Evolutionary conservation across 1,284 basidiomycete species (phyloP), one percentile per base, ranked within the genome.

Genomic region (Puccinia triticina): DNA sequence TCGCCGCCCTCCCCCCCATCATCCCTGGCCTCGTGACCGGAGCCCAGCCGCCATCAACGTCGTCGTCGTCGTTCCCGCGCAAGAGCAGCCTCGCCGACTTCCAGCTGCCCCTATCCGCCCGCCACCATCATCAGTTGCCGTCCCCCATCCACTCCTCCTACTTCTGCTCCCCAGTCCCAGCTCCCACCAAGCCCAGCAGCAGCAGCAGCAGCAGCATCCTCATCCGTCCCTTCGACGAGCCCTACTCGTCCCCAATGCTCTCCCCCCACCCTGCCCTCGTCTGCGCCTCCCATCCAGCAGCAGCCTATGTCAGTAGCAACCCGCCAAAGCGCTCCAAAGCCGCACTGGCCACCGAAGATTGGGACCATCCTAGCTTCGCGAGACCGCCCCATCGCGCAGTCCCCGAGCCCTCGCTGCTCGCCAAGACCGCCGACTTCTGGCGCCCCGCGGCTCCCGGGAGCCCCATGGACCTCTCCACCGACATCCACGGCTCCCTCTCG

Each of bases 321-420:
- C 77, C 48, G n/a, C 50, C 78, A 8, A 61, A 71, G 53, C 78
- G 55, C 37, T 81, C 78, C 21, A 81, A 81, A 43, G 78, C 78
- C 4, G 53, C 78, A 21, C 16, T 81, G 3, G 78, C 69, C 16
- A 59, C 69, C 26, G 69, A 81, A 43, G 67, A 72, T 48, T 81
- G 78, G 78, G 78, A 81, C 46, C 78, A 81, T 59, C 78, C 78
- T 32, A 73, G 69, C 55, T 81, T 73, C 32, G 78, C 78, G 21
- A 50, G 69, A 55, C 78, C 78, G 11, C 78, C 78, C 37, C 53
- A 81, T 53, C 78, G 69, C 14, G 34, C 78, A 34, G 32, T 81
- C 7, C 29, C 29, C n/a, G 69, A 81, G 46, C 34, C 26, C 37
- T 29, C 71, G 32, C 59, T 37, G 32, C 59, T 37, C 21, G 23